Evolutionary conservation across 1,284 basidiomycete genomes (phyloP).

Genomic region (Sanguinoderma infundibulare): DNA sequence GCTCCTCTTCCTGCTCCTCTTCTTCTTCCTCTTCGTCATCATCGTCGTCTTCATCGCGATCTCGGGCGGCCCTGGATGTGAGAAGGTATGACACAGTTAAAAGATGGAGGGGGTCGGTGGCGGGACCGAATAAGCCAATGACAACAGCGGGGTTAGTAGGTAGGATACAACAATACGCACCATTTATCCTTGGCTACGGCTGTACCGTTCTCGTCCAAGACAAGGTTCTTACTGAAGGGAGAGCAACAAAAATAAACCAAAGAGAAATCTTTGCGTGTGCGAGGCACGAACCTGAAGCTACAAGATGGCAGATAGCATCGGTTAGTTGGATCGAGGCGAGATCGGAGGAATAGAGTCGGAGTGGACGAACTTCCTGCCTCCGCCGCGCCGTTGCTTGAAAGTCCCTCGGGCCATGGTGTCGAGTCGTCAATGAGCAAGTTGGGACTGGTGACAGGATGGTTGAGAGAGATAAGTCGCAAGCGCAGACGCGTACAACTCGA

Average conservation of each 20-base stretch:
- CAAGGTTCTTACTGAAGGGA: conserved; percentile 56
- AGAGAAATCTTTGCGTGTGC: not conserved
- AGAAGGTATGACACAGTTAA: not conserved
- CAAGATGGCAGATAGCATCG: conserved; percentile 1
- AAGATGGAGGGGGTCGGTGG: not conserved
- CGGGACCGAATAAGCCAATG: not conserved
- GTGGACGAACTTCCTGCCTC: conserved; percentile 57
- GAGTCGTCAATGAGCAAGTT: not conserved
- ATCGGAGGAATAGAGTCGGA: not conserved
- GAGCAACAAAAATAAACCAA: not conserved
- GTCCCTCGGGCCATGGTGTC: conserved; percentile 48
- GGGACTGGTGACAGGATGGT: not conserved
- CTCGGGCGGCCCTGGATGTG: not conserved
- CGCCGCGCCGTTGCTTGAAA: conserved; percentile 86
- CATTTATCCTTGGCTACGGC: conserved; percentile 47
- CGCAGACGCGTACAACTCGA: not conserved
- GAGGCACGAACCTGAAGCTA: conserved; percentile 35
- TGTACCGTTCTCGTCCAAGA: conserved; percentile 62
- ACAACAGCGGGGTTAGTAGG: not conserved
- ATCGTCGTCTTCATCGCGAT: conserved; percentile 4
- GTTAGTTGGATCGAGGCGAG: not conserved
- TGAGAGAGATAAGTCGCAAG: conserved; percentile 1
- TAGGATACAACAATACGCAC: not conserved
- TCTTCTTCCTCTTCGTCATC: not conserved
- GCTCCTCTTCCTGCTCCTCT: conserved; percentile 1